A percentile compares a stretch with the other conserved stretches of the same genome.
Conservation (phyloP, 257 asterid species). For the Salvia hispanica region DNA sequence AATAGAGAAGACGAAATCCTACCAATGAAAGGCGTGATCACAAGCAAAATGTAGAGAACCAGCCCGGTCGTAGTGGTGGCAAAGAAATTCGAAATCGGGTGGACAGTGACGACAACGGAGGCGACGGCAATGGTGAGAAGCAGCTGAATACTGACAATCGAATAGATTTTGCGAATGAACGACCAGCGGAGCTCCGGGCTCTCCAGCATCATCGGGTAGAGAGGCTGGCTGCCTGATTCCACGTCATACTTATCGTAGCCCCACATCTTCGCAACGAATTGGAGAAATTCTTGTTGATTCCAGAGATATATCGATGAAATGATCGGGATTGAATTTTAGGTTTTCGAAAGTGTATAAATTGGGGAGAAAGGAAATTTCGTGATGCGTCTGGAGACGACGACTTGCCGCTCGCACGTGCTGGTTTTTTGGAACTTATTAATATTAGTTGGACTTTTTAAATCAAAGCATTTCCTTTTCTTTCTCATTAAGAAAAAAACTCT, state of each 20-base stretch:
- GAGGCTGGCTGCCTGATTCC: constrained; percentile 49
- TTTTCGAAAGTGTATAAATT: constrained; percentile 1
- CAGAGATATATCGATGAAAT: not conserved
- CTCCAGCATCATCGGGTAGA: constrained; percentile 75
- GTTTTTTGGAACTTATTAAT: too few relatives aligned
- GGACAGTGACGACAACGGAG: constrained; percentile 56
- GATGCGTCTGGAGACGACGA: constrained; percentile 1
- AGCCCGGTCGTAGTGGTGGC: constrained; percentile 57
- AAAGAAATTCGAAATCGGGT: constrained; percentile 56
- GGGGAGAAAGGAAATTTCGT: constrained; percentile 17
- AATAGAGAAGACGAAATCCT: not conserved
- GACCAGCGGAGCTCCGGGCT: constrained; percentile 79
- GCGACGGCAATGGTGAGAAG: constrained; percentile 70
- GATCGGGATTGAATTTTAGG: not conserved
- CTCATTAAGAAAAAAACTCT: too few relatives aligned
- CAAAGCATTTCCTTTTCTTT: too few relatives aligned
- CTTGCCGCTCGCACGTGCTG: too few relatives aligned
- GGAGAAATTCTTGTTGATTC: not conserved
- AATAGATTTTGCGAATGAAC: constrained; percentile 72
- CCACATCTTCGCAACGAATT: constrained; percentile 45
- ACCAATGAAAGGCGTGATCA: constrained; percentile 67
- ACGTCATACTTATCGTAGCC: constrained; percentile 48
- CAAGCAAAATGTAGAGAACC: constrained; percentile 53
- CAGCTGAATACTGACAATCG: constrained; percentile 63
- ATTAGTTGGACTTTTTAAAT: too few relatives aligned